Base-by-base conservation (phyloP, 75 land plant species). In the Cryptomeria japonica region DNA sequence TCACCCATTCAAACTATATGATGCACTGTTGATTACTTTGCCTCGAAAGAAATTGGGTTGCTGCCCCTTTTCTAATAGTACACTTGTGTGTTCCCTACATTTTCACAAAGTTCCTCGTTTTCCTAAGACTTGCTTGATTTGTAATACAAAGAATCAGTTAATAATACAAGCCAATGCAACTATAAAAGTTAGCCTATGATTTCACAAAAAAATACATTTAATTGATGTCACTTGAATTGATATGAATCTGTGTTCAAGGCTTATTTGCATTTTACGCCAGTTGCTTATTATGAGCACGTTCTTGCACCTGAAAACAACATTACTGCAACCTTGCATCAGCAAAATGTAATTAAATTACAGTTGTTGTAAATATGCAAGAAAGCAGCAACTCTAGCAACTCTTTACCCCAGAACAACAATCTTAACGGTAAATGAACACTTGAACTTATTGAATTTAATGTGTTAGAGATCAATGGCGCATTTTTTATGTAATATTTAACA, bases 381-480 rank as follows among this genome's bases (percentile, higher is more conserved):
- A 64, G 70, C 70, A 64, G 70, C 70, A 64, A 64, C n/a, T 28
- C n/a, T 64, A 64, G 70, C 70, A 64, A 64, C n/a, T 64, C 70
- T 64, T 64, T 25, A 8, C 9, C n/a, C 70, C 70, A 64, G n/a
- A 22, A 25, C 28, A 64, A 64, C 8, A 64, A 64, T 64, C 70
- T 64, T 28, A 25, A 64, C 22, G 70, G n/a, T 64, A n/a, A 64
- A 64, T 25, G 31, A 64, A 64, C 70, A 22, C 70, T 58, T 64
- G 28, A 64, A 22, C 5, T n/a, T 61, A 61, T 5, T 4, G 25
- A 61, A 19, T 19, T 28, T 61, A 19, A 61, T 6, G 2, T 6
- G 70, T 1, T 25, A 22, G 5, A 64, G 28, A 25, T 25, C 28
- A 64, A 64, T 25, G 19, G 70, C 5, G n/a, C 8, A 64, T 7